Conservation (phyloP, 768 basidiomycete genomes). For the Dioszegia hungarica region DNA sequence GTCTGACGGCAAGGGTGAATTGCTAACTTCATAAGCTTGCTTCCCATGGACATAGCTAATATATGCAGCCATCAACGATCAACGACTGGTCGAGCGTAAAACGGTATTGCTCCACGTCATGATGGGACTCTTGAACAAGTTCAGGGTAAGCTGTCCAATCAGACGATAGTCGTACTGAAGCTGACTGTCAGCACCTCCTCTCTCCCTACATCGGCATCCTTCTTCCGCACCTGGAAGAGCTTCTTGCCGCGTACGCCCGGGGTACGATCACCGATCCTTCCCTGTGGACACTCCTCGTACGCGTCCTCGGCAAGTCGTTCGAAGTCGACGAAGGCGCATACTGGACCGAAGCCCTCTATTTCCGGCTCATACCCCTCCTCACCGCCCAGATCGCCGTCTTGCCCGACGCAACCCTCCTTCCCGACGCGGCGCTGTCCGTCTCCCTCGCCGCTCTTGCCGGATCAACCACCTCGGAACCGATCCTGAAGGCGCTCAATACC, state of each 20-base stretch:
- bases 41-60: no score
- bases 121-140: constrained; percentile 69
- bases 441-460: constrained; percentile 54
- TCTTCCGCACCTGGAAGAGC: constrained; percentile 62
- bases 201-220: constrained; percentile 83
- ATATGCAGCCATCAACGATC: constrained; percentile 34
- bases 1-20: constrained; percentile 51
- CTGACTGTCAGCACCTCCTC: constrained; percentile 59
- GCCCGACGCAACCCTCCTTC: constrained; percentile 46
- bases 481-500: constrained; percentile 77
- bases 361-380: constrained; percentile 55
- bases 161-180: neutral
- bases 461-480: constrained; percentile 58
- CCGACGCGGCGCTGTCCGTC: constrained; percentile 47
- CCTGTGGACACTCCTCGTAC: constrained; percentile 64
- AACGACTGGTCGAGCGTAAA: constrained; percentile 54
- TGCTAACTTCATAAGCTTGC: neutral
- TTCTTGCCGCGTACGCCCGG: constrained; percentile 56
- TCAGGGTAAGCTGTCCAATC: constrained; percentile 61
- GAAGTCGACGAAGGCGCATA: constrained; percentile 77
- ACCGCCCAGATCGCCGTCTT: constrained; percentile 64
- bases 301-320: constrained; percentile 65
- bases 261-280: constrained; percentile 48
- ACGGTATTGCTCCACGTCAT: constrained; percentile 73
- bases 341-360: constrained; percentile 81